Percentiles rank a stretch among this genome's conserved stretches.
Evolutionary conservation across 164 flowering plant genomes (phyloP).

Genomic region (Chimonanthus praecox): DNA sequence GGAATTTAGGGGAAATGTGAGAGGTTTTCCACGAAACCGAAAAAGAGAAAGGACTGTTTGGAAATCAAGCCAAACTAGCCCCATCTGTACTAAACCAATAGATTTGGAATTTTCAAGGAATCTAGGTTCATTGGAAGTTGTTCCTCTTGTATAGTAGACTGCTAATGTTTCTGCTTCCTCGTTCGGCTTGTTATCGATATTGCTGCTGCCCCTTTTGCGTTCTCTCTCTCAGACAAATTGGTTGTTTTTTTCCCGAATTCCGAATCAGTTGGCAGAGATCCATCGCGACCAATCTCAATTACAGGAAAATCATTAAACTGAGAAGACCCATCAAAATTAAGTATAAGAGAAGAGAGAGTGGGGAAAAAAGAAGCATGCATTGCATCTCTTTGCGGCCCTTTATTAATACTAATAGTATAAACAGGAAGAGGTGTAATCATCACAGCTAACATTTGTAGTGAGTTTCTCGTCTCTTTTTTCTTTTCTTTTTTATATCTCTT

Average conservation of each 20-base stretch:
- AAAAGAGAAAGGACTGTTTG: too few relatives aligned
- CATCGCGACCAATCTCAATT: conserved; percentile 26
- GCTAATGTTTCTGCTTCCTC: background rate
- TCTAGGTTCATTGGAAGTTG: too few relatives aligned
- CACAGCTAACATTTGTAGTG: background rate
- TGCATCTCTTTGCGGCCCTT: background rate
- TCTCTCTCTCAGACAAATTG: conserved; percentile 17
- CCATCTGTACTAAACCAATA: too few relatives aligned
- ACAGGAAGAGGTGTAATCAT: conserved; percentile 3
- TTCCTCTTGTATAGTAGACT: too few relatives aligned
- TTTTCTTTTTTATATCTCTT: background rate
- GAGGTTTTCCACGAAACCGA: too few relatives aligned
- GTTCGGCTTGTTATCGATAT: too few relatives aligned
- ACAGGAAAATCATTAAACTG: background rate
- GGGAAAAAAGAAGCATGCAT: background rate
- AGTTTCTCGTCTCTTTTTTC: background rate
- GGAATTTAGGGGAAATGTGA: too few relatives aligned
- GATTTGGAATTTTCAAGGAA: too few relatives aligned
- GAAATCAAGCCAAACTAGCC: too few relatives aligned
- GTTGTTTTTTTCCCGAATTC: conserved; percentile 16
- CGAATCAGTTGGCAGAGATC: conserved; percentile 28
- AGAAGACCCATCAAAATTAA: background rate
- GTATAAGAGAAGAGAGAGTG: background rate
- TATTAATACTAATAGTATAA: background rate
- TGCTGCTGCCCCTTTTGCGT: background rate